Conservation (phyloP, 2,329 filamentous ascomycete species). For the Arthrobotrys musiformis region DNA sequence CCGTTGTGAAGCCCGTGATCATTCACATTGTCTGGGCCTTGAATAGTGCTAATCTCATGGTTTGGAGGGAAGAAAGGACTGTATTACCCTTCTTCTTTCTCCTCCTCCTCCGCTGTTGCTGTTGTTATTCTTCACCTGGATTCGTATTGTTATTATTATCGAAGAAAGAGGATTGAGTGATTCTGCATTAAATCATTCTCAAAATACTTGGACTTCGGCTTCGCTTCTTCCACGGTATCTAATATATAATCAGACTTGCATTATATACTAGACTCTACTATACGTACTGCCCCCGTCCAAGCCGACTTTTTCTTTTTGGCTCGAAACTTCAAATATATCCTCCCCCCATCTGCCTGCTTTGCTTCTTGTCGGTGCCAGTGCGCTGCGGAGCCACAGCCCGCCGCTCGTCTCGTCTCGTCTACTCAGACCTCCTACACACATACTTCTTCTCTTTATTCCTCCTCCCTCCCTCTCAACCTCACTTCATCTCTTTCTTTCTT, state of each 20-base stretch:
- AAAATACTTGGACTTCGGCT: too few relatives aligned
- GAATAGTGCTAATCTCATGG: neutral
- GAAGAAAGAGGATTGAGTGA: too few relatives aligned
- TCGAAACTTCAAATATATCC: constrained; percentile 19
- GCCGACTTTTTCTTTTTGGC: neutral
- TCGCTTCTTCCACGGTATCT: too few relatives aligned
- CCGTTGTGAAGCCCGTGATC: constrained; percentile 52
- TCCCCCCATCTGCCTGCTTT: neutral
- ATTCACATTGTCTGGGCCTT: neutral
- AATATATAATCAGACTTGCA: too few relatives aligned
- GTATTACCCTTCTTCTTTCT: neutral
- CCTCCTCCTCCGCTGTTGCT: neutral
- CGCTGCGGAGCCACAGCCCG: constrained; percentile 21
- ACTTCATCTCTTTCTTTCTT: neutral
- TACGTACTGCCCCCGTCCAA: constrained; percentile 8
- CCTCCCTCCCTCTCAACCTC: neutral
- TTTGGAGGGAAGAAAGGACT: too few relatives aligned
- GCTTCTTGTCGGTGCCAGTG: neutral
- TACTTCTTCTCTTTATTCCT: neutral
- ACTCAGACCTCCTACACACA: neutral
- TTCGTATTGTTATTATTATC: neutral
- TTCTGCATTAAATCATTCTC: too few relatives aligned
- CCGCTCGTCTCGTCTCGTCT: constrained; percentile 2
- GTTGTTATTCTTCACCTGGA: neutral
- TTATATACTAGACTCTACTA: neutral